Evolutionary conservation across 1,284 basidiomycete genomes (phyloP), one percentile per base, ranked within the genome.

Genomic region (Ustilago tritici): DNA sequence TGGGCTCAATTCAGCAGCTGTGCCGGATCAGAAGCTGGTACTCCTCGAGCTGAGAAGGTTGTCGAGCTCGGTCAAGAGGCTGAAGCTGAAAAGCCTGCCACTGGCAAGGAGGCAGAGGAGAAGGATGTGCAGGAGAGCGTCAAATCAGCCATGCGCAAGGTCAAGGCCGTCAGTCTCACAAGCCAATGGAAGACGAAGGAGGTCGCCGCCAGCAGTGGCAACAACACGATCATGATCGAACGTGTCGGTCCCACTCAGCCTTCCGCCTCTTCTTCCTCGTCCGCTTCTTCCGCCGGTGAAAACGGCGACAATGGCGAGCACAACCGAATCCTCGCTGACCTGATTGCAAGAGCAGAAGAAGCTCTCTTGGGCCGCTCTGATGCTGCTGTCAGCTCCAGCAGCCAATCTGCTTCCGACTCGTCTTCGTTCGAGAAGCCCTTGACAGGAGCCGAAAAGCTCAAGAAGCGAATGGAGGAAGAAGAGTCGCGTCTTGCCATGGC

Each of bases 151-250:
- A 50, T 76, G 12, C 70, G 76, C 56, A 79, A 61, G 6, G 59
- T 76, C 61, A 78, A 80, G 61, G 62, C 65, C 2, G 64, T 74
- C 31, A 75, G 68, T 28, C 60, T 76, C 19, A 73, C 73, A 4
- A 69, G 64, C 47, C 61, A 65, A 54, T 80, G 84, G 69, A 79
- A 69, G 59, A 82, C 80, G 12, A 35, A 79, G 8, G 73, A 83
- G 34, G 66, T 71, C 19, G 50, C n/a, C n/a, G 67, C 58, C 5
- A 71, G 68, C 31, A 77, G 68, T 32, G 70, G 78, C 50, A 78
- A 73, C 72, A 75, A 76, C 40, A 70, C 77, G 34, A 61, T 81
- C 61, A 66, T 77, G 52, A 81, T 76, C 41, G 64, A 77, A 32
- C 71, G 71, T 5, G 65, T 70, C 19, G 65, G 71, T 28, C 54